Conservation (phyloP, 345 rosid species). For the Corchorus capsularis region DNA sequence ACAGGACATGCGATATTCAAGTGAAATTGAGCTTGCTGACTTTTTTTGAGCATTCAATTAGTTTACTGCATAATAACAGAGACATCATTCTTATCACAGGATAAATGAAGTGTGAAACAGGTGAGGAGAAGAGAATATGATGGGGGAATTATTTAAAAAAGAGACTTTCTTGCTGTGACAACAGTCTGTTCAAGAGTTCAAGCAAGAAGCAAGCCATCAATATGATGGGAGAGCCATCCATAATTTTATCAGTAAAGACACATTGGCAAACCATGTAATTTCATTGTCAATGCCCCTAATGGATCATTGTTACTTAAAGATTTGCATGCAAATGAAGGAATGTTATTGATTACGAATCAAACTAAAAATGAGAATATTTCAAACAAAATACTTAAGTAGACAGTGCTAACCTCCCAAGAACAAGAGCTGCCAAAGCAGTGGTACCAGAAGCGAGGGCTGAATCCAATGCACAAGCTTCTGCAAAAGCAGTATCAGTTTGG, state of each 20-base stretch:
- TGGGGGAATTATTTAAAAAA: background rate
- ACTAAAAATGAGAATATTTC: background rate
- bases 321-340: background rate
- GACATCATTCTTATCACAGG: background rate
- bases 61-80: background rate
- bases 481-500: conserved; percentile 83
- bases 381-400: background rate
- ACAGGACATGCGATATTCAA: background rate
- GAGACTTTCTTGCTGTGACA: background rate
- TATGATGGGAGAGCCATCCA: background rate
- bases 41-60: background rate
- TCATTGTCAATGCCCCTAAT: background rate
- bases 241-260: background rate
- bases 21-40: background rate
- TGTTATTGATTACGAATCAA: background rate
- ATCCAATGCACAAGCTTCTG: conserved; percentile 41
- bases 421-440: conserved; percentile 83
- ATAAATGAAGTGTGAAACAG: background rate
- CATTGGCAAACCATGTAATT: background rate
- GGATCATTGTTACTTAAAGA: background rate
- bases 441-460: conserved; percentile 79
- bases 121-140: background rate
- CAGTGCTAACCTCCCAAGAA: conserved; percentile 70
- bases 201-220: background rate
- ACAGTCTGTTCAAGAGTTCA: background rate